Base-by-base conservation (phyloP, 2,329 filamentous ascomycete genomes). In the Elsinoe necatrix region DNA sequence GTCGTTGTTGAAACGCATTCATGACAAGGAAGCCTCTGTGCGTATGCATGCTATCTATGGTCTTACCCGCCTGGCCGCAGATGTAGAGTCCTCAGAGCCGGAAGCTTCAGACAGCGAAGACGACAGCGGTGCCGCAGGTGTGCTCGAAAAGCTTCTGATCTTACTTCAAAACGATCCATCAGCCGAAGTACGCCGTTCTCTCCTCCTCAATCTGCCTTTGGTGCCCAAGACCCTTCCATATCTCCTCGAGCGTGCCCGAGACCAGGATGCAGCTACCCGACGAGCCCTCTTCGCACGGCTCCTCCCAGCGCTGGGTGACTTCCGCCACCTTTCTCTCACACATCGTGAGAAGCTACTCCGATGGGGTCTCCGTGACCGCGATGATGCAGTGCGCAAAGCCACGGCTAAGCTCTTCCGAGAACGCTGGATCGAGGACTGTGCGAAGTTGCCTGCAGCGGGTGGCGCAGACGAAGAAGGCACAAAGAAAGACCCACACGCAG, bases 401-500 rank as follows among this genome's bases (percentile, higher is more conserved):
- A 88, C 93, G 2, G 89, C 87, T 6, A 85, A 88, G 45, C 77
- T 97, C 5, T 98, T 98, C 73, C 84, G 87, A 60, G 91, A 96
- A 67, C 83, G 89, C n/a, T 98, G 93, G 93, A 92, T 98, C 60
- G 92, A 97, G 67, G 89, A 97, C 66, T 96, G 91, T 64, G 90
- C 87, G 4, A 85, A 85, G 1, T 77, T 80, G 1, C 75, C 78
- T 6, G 80, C 84, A 35, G 74, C 79, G 8, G 80, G 79, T 31
- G 79, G 80, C 50, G 76, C 79, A 6, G 72, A 73, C 14, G 64
- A 65, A 14, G 80, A 78, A n/a, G 80, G 80, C 27, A 78, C 79
- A 48, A 77, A 79, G 4, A 74, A 74, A 50, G 71, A 65, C 59
- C 57, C 62, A 20, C 63, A 79, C 6, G 71, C 64, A 47, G 78